Evolutionary conservation across 257 asterid species (phyloP).

Genomic region (Fraxinus pennsylvanica): DNA sequence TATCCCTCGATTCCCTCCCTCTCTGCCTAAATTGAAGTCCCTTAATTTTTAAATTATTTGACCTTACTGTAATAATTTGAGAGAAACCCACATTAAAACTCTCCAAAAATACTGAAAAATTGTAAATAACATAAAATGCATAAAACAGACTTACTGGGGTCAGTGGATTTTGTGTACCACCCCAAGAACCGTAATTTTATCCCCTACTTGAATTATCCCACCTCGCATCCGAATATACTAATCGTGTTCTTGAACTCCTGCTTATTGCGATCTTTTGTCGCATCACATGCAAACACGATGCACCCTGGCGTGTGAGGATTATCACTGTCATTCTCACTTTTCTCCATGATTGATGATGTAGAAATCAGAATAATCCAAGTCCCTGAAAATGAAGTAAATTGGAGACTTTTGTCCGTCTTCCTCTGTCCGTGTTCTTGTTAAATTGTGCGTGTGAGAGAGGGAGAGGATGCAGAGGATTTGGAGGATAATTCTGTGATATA

Average conservation of each 20-base stretch:
- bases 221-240: slow-evolving; percentile 35
- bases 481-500: background rate
- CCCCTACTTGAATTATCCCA: slow-evolving; percentile 56
- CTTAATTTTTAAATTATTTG: no score
- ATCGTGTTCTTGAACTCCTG: slow-evolving; percentile 42
- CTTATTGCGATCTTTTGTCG: slow-evolving; percentile 42
- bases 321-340: slow-evolving; percentile 25
- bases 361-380: background rate
- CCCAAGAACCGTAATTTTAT: slow-evolving; percentile 59
- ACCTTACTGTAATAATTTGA: no score
- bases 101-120: background rate
- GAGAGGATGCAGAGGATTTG: background rate
- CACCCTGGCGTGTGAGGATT: slow-evolving; percentile 45
- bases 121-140: background rate
- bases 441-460: background rate
- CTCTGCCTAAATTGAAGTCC: no score
- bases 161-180: slow-evolving; percentile 56
- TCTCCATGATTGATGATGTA: slow-evolving; percentile 34
- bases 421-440: no score
- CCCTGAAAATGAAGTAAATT: background rate
- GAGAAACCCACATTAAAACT: no score
- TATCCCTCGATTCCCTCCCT: no score
- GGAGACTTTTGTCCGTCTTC: background rate
- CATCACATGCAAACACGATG: slow-evolving; percentile 59
- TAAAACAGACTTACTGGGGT: slow-evolving; percentile 52